Evolutionary conservation across 2,329 filamentous ascomycete genomes (phyloP).

Genomic region (Neonectria faginata): DNA sequence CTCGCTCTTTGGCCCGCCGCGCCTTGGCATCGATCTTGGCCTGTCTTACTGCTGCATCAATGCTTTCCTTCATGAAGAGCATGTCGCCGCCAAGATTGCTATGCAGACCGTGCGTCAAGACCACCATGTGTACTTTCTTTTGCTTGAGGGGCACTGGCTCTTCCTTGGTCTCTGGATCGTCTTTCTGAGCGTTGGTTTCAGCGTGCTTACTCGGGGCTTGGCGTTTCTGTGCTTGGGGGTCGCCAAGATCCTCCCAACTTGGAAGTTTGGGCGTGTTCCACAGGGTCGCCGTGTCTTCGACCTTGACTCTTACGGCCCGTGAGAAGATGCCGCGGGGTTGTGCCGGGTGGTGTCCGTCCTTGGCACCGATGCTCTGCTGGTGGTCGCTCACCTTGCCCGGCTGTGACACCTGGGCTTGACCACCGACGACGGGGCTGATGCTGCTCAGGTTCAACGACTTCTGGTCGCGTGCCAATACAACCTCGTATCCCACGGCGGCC

Average conservation of each 20-base stretch:
- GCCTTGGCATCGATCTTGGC: constrained; percentile 76
- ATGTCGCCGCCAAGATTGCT: constrained; percentile 97
- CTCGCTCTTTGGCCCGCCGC: constrained; percentile 65
- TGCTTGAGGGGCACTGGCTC: constrained; percentile 60
- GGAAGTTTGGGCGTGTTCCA: constrained; percentile 95
- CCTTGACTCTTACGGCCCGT: constrained; percentile 78
- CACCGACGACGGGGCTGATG: constrained; percentile 59
- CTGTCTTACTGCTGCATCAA: constrained; percentile 83
- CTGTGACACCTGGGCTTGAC: constrained; percentile 63
- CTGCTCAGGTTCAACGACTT: constrained; percentile 78
- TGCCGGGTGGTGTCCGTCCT: constrained; percentile 69
- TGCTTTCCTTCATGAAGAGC: constrained; percentile 97
- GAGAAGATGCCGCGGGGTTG: constrained; percentile 86
- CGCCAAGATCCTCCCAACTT: constrained; percentile 64
- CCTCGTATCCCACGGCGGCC: constrained; percentile 87
- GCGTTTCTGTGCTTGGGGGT: constrained; percentile 42
- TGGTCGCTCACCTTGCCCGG: constrained; percentile 83
- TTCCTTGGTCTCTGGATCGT: constrained; percentile 45
- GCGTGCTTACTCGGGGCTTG: constrained; percentile 48
- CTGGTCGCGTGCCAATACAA: constrained; percentile 86
- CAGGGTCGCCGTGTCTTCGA: constrained; percentile 88
- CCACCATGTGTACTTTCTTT: constrained; percentile 88
- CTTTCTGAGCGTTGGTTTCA: constrained; percentile 51
- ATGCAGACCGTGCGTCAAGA: constrained; percentile 93
- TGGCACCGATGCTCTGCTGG: constrained; percentile 70